Percentiles rank a stretch among this genome's conserved stretches.
These are phyloP conservation scores for Claviceps purpurea DNA, from an alignment of 2,329 filamentous ascomycete species.

Conservation along the genomic window DNA sequence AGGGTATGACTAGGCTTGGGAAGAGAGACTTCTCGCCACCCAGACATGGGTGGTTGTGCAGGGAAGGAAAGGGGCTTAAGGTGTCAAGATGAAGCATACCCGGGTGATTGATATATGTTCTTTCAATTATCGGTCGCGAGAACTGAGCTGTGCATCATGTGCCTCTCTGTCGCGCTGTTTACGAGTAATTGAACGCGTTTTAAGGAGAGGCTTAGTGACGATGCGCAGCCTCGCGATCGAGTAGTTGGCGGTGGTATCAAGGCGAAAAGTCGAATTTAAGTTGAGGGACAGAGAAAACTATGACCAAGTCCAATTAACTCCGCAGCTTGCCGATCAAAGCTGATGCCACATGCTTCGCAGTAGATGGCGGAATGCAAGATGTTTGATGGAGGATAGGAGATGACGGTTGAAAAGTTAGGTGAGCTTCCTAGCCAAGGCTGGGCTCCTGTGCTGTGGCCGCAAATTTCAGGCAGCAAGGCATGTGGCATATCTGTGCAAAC, in stretches of 20 bases:
- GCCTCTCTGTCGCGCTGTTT: constrained; percentile 18
- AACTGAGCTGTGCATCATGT: background rate
- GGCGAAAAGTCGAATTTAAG: constrained; percentile 5
- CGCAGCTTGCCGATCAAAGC: constrained; percentile 13
- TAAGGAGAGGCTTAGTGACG: constrained; percentile 5
- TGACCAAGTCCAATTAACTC: constrained; percentile 11
- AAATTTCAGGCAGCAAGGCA: constrained; percentile 20
- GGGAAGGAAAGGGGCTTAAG: constrained; percentile 13
- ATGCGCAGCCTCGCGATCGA: constrained; percentile 7
- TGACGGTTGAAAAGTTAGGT: constrained; percentile 18
- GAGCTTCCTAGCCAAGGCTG: constrained; percentile 12
- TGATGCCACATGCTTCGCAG: constrained; percentile 11
- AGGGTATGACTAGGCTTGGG: background rate
- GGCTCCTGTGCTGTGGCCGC: constrained; percentile 11
- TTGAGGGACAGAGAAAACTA: constrained; percentile 8
- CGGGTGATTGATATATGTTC: constrained; percentile 13
- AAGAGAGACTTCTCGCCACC: background rate
- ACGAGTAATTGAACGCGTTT: constrained; percentile 17
- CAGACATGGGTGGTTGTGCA: background rate
- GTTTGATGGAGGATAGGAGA: constrained; percentile 19
- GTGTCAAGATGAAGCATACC: constrained; percentile 17
- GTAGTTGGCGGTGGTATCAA: constrained; percentile 3
- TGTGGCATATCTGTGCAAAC: background rate
- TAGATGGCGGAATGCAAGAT: constrained; percentile 13
- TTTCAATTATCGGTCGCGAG: constrained; percentile 10